phyloP scores from a whole-genome alignment of 1,284 basidiomycete genomes.

The Microbotryum violaceum region DNA sequence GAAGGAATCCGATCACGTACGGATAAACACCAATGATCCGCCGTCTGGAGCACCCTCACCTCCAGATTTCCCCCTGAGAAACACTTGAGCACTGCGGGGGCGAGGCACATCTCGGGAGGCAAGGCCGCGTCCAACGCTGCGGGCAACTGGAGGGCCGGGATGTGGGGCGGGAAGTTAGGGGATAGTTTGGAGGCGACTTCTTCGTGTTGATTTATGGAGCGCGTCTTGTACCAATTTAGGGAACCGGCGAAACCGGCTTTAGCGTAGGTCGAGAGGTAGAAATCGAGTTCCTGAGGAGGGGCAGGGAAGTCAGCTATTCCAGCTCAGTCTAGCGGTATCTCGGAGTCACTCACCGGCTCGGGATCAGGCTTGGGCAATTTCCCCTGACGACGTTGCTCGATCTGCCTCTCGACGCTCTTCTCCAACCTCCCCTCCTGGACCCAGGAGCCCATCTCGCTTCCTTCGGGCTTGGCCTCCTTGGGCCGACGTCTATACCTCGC shows the following conservation, averaged over 20 bases:
- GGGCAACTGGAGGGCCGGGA: conserved; percentile 30
- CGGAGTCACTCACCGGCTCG: conserved; percentile 15
- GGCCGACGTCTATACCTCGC: not conserved
- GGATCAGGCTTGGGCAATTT: not conserved
- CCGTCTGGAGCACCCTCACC: conserved; percentile 17
- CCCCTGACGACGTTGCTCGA: conserved; percentile 7
- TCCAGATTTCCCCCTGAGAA: conserved; percentile 29
- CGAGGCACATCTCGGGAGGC: conserved; percentile 25
- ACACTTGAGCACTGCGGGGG: conserved; percentile 7
- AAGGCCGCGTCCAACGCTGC: conserved; percentile 29
- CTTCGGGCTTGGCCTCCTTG: not conserved
- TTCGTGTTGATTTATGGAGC: conserved; percentile 19
- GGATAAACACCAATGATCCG: conserved; percentile 31
- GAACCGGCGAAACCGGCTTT: conserved; percentile 18
- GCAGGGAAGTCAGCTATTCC: too few relatives aligned
- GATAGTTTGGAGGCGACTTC: conserved; percentile 20
- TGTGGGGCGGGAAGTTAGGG: conserved; percentile 21
- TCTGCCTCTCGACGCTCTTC: conserved; percentile 6
- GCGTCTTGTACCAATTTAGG: conserved; percentile 32
- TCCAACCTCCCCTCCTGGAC: conserved; percentile 19
- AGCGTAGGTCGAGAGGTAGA: conserved; percentile 25
- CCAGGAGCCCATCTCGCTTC: conserved; percentile 10
- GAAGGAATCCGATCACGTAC: not conserved
- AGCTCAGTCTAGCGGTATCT: too few relatives aligned
- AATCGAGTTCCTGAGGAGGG: conserved; percentile 21